Conservation (phyloP, 1,284 basidiomycete genomes). For the Ceratobasidium sp. region DNA sequence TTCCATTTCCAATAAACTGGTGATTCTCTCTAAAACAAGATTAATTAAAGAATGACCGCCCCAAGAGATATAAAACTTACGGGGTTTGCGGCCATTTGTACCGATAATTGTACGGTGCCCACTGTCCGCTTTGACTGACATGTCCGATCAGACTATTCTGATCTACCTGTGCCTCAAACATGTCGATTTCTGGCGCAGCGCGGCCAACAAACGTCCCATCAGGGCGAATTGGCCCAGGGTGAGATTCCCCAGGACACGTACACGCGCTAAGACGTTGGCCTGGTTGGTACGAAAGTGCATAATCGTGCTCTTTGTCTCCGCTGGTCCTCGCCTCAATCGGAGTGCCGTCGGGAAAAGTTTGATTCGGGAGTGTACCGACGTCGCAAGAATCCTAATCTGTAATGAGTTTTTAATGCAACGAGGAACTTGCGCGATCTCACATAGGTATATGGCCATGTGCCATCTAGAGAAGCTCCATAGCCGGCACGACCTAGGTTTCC, state of each 20-base stretch:
- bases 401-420: not conserved
- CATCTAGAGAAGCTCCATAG: slow-evolving; percentile 62
- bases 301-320: slow-evolving; percentile 51
- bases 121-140: slow-evolving; percentile 43
- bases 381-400: slow-evolving; percentile 49
- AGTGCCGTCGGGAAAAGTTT: slow-evolving; percentile 44
- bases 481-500: slow-evolving; percentile 64
- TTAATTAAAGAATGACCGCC: not conserved
- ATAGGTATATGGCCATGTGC: slow-evolving; percentile 55
- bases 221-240: slow-evolving; percentile 56
- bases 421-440: not conserved
- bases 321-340: slow-evolving; percentile 44
- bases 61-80: slow-evolving; percentile 45
- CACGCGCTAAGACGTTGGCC: slow-evolving; percentile 59
- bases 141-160: slow-evolving; percentile 2
- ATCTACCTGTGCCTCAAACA: slow-evolving; percentile 54
- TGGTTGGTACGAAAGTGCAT: slow-evolving; percentile 62
- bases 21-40: slow-evolving; percentile 3
- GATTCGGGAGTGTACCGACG: slow-evolving; percentile 56
- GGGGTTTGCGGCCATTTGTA: slow-evolving; percentile 39
- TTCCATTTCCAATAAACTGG: slow-evolving; percentile 41
- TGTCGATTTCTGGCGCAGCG: slow-evolving; percentile 58
- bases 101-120: slow-evolving; percentile 41
- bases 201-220: slow-evolving; percentile 56
- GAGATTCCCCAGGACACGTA: slow-evolving; percentile 55